phyloP scores from a whole-genome alignment of 2,329 filamentous ascomycete genomes.

The Cordyceps farinosa region DNA sequence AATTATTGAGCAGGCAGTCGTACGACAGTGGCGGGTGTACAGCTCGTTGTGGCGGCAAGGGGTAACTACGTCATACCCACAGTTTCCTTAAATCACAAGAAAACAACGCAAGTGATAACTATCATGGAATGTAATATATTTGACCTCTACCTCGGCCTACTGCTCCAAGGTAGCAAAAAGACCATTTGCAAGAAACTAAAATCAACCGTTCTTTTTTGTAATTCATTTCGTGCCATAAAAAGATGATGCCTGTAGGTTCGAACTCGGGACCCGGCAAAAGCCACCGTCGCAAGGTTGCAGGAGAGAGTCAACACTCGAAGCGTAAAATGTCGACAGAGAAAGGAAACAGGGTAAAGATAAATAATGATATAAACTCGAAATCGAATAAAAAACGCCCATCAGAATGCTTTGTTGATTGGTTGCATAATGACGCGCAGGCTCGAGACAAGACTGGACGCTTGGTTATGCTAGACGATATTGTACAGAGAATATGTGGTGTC shows the following conservation, averaged over 20 bases:
- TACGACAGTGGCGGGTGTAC: not conserved
- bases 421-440: not conserved
- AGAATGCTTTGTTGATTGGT: slow-evolving; percentile 1
- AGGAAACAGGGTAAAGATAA: not conserved
- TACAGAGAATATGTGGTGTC: slow-evolving; percentile 8
- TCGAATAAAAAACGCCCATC: slow-evolving; percentile 10
- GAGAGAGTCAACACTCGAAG: not conserved
- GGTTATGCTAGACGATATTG: slow-evolving; percentile 9
- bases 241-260: not conserved
- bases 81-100: not conserved
- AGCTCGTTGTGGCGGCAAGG: not conserved
- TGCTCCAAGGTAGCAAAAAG: not conserved
- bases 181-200: not conserved
- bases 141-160: slow-evolving; percentile 7
- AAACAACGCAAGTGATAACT: not conserved
- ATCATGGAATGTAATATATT: not conserved
- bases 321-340: not conserved
- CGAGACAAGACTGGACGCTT: not conserved
- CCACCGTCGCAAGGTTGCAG: not conserved
- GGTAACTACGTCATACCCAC: slow-evolving; percentile 13
- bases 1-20: not conserved
- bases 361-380: not conserved
- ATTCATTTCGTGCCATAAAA: not conserved
- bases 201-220: not conserved
- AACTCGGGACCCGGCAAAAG: not conserved